Conservation (phyloP, 805 yeast genomes). For the Candida rishiriensis region DNA sequence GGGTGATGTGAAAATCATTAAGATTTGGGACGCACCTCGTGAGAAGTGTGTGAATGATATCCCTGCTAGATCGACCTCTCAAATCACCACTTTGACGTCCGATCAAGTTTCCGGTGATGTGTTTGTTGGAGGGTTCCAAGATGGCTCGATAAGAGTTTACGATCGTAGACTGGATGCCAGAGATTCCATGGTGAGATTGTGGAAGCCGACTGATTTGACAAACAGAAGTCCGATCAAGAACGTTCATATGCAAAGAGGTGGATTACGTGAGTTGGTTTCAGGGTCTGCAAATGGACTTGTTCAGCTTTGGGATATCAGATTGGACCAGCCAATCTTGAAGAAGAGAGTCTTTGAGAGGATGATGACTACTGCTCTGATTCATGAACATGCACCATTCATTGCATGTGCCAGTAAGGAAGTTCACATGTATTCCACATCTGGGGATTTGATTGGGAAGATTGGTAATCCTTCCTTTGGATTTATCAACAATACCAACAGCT, state of each 20-base stretch:
- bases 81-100: constrained; percentile 85
- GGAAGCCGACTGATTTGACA: constrained; percentile 48
- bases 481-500: constrained; percentile 39
- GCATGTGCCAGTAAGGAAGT: constrained; percentile 82
- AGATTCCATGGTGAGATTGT: constrained; percentile 78
- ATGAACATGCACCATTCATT: constrained; percentile 94
- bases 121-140: constrained; percentile 88
- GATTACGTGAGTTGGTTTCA: constrained; percentile 80
- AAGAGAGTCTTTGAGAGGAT: constrained; percentile 50
- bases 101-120: constrained; percentile 94
- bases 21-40: constrained; percentile 96
- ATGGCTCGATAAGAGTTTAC: constrained; percentile 83
- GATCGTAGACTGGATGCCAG: constrained; percentile 83
- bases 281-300: constrained; percentile 81
- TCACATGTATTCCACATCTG: constrained; percentile 81
- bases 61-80: constrained; percentile 85
- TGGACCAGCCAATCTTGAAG: constrained; percentile 61
- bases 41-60: constrained; percentile 83
- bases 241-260: constrained; percentile 96
- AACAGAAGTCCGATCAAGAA: constrained; percentile 46
- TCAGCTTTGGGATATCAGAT: constrained; percentile 86
- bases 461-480: constrained; percentile 19
- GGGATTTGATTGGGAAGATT: constrained; percentile 63
- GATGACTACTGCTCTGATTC: constrained; percentile 72
- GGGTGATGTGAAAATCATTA: constrained; percentile 88